Base-by-base conservation (phyloP, 169 alveolate species). In the Miamiensis avidus region DNA sequence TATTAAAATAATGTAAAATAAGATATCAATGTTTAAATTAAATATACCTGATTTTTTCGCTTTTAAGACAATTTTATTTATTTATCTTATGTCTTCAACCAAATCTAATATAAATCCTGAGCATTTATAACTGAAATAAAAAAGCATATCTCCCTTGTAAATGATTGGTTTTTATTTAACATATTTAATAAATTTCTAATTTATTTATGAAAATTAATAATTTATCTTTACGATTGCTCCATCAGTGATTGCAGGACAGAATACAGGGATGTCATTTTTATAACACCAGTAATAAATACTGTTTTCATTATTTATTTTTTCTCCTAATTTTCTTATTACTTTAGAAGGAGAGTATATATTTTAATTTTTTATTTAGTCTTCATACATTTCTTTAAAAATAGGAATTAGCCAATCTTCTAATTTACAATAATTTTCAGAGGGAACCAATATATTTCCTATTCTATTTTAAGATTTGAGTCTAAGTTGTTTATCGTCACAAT, bases 241-340 rank as follows among this genome's bases (percentile, higher is more conserved):
- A 92, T 99, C 99, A 31, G 99, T 99, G 88, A 99, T 92, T 26
- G 99, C 99, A 0, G 99, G 99, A 86, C 99, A 99, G 88, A 98
- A 98, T 0, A 99, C 99, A 1, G 99, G 99, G 64, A 99, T 98
- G 90, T 98, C 93, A 95, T 99, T 99, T 87, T 97, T 97, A 86
- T 97, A 97, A 89, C 99, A 99, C 99, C 99, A 99, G 91, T 99
- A 99, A 94, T 97, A 98, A 75, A 99, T 96, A 74, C 99, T 97
- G 30, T 94, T 93, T 81, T 97, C 99, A 88, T 98, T 97, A 89
- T 98, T 97, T 72, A 99, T 98, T 89, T 97, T 98, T 91, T 97
- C 93, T 4, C 99, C 99, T 78, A 99, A 88, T 85, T 94, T 97
- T 83, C 96, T 94, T 31, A 98, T 98, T 88, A 99, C 94, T 89